phyloP scores from a whole-genome alignment of 768 basidiomycete species.

The Suillus subluteus region DNA sequence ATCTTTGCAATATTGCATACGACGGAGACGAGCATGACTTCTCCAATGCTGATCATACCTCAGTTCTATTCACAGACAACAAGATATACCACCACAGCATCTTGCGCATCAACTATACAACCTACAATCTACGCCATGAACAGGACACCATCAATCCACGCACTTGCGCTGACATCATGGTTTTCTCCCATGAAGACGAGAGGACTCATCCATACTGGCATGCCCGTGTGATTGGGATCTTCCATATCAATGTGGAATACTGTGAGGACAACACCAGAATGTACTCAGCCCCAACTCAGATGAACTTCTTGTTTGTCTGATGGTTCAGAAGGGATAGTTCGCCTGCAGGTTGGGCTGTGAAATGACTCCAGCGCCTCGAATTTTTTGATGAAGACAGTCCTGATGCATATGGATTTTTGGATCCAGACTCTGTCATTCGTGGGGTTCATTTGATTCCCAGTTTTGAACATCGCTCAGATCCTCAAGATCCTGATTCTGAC shows the following conservation, averaged over 20 bases:
- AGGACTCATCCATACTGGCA: slow-evolving; percentile 41
- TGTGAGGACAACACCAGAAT: not conserved
- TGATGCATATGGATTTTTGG: slow-evolving; percentile 47
- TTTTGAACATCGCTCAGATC: slow-evolving; percentile 27
- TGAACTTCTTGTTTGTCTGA: slow-evolving; percentile 47
- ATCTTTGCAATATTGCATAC: slow-evolving; percentile 6
- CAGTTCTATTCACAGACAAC: slow-evolving; percentile 25
- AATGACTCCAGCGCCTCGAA: slow-evolving; percentile 39
- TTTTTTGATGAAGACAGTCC: slow-evolving; percentile 35
- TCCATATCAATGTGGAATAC: slow-evolving; percentile 15
- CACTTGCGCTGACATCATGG: slow-evolving; percentile 38
- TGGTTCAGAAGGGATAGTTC: slow-evolving; percentile 38
- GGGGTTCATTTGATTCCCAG: slow-evolving; percentile 46
- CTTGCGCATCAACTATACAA: slow-evolving; percentile 36
- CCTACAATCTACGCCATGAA: slow-evolving; percentile 23
- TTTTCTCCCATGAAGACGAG: not conserved
- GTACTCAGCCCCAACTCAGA: slow-evolving; percentile 8
- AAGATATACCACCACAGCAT: slow-evolving; percentile 32
- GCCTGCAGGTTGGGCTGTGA: slow-evolving; percentile 27
- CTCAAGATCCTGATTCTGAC: slow-evolving; percentile 23
- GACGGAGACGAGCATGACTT: slow-evolving; percentile 23
- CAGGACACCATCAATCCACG: slow-evolving; percentile 20
- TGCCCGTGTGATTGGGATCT: slow-evolving; percentile 31
- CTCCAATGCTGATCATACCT: slow-evolving; percentile 24
- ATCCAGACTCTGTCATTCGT: slow-evolving; percentile 43